phyloP scores from a whole-genome alignment of 495 filamentous ascomycete species.

The Penicillium daleae region DNA sequence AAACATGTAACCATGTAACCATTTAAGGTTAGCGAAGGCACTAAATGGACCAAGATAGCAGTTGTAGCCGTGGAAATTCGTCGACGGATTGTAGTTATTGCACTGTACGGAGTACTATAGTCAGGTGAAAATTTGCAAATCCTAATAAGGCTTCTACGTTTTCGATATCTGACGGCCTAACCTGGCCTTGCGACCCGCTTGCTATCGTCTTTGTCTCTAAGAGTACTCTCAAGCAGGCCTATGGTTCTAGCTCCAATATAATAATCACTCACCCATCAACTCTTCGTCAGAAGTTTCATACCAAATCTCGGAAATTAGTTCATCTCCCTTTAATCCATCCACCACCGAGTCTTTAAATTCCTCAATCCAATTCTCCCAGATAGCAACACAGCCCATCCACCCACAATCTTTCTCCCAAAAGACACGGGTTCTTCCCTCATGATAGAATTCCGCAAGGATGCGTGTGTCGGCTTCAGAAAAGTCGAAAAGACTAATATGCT shows the following conservation, averaged over 20 bases:
- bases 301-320: not conserved
- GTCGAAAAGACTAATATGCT: not conserved
- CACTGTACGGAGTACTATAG: too few relatives aligned
- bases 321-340: not conserved
- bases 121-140: too few relatives aligned
- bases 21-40: not conserved
- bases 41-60: conserved; percentile 4
- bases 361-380: not conserved
- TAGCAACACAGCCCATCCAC: not conserved
- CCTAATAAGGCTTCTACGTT: too few relatives aligned
- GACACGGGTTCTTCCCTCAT: not conserved
- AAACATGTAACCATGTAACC: not conserved
- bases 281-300: not conserved
- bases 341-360: not conserved
- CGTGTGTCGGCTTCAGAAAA: not conserved
- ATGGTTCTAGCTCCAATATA: not conserved
- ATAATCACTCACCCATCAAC: not conserved
- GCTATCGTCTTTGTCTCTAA: not conserved
- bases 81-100: too few relatives aligned
- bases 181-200: not conserved
- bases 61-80: not conserved
- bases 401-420: not conserved
- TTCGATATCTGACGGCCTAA: too few relatives aligned
- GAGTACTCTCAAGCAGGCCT: not conserved
- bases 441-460: not conserved